phyloP scores from a whole-genome alignment of 768 basidiomycete species.

The Termitomyces titanicus region DNA sequence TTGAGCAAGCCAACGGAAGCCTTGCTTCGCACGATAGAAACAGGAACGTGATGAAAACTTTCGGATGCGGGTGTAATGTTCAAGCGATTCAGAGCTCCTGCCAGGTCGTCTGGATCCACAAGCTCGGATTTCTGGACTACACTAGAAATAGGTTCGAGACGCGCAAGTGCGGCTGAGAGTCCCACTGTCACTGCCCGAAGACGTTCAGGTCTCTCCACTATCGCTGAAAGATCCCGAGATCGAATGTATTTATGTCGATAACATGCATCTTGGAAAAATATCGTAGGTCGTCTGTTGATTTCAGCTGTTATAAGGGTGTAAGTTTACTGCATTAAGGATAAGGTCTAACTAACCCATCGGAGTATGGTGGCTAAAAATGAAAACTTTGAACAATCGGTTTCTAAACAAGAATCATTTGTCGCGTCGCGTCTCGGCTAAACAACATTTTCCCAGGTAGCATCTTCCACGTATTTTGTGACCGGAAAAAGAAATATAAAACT shows the following conservation, averaged over 20 bases:
- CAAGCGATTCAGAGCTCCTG: slow-evolving; percentile 42
- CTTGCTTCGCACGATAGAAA: slow-evolving; percentile 50
- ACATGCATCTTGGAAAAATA: slow-evolving; percentile 71
- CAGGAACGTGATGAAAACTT: slow-evolving; percentile 19
- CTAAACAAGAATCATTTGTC: neutral
- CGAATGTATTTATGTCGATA: slow-evolving; percentile 77
- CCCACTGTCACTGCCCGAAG: slow-evolving; percentile 82
- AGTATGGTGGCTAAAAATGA: neutral
- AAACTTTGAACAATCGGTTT: neutral
- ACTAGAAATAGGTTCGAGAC: slow-evolving; percentile 46
- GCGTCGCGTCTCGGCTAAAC: slow-evolving; percentile 3
- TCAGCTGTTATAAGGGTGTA: neutral
- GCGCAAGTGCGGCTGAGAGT: slow-evolving; percentile 73
- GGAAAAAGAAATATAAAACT: neutral
- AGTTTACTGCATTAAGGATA: neutral
- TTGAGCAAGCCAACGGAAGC: slow-evolving; percentile 53
- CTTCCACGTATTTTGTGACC: no score
- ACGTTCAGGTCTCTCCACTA: slow-evolving; percentile 91
- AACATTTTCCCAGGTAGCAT: no score
- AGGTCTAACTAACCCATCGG: neutral
- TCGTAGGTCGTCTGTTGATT: slow-evolving; percentile 15
- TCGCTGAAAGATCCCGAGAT: slow-evolving; percentile 63
- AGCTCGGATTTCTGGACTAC: neutral
- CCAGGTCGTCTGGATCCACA: slow-evolving; percentile 36
- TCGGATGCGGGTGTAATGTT: slow-evolving; percentile 23